phyloP scores from a whole-genome alignment of 2,329 filamentous ascomycete genomes.

The Fusarium temperatum region DNA sequence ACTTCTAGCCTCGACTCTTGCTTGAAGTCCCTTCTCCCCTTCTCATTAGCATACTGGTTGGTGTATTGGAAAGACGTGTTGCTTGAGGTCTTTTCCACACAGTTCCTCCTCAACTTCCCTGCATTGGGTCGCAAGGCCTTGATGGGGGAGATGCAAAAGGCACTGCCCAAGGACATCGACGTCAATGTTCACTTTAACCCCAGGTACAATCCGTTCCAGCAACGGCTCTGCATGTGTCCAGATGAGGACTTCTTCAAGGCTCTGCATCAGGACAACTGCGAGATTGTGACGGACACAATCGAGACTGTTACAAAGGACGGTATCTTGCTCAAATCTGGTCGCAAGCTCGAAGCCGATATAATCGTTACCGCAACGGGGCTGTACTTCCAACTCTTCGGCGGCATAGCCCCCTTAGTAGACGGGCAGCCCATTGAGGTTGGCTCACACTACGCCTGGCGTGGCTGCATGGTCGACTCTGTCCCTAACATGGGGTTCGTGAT shows the following conservation, averaged over 20 bases:
- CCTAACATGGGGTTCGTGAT: slow-evolving; percentile 70
- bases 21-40: slow-evolving; percentile 56
- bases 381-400: slow-evolving; percentile 65
- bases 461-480: slow-evolving; percentile 71
- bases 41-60: slow-evolving; percentile 55
- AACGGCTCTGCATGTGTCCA: slow-evolving; percentile 75
- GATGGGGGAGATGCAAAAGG: slow-evolving; percentile 52
- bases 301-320: slow-evolving; percentile 58
- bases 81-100: slow-evolving; percentile 54
- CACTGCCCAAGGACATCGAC: slow-evolving; percentile 63
- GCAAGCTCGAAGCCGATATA: slow-evolving; percentile 68
- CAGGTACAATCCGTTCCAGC: slow-evolving; percentile 73
- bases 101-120: slow-evolving; percentile 43
- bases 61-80: slow-evolving; percentile 61
- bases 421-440: slow-evolving; percentile 57
- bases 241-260: slow-evolving; percentile 66
- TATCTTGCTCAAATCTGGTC: slow-evolving; percentile 58
- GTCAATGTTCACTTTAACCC: slow-evolving; percentile 72
- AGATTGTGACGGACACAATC: slow-evolving; percentile 63
- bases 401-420: slow-evolving; percentile 63
- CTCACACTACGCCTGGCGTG: slow-evolving; percentile 69
- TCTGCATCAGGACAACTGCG: slow-evolving; percentile 54
- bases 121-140: slow-evolving; percentile 46
- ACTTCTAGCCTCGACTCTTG: slow-evolving; percentile 48
- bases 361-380: slow-evolving; percentile 77